Evolutionary conservation across 176 grass and related monocot species (phyloP), one percentile per base, ranked within the genome.

Genomic region (Cenchrus fungigraminus): DNA sequence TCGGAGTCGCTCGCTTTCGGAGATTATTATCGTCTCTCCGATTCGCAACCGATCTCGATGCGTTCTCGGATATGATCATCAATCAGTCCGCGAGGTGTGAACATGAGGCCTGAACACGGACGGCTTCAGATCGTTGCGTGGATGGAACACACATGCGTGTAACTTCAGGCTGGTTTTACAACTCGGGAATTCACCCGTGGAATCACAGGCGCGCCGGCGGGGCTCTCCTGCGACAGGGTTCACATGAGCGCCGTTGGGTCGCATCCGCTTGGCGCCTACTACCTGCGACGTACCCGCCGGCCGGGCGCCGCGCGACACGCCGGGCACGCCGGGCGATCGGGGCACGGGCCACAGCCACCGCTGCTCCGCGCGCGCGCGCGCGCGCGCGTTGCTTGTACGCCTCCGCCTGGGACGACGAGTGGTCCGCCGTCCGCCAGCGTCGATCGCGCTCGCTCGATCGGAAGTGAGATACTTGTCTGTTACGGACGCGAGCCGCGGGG

Each of bases 241-340:
- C 82, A 79, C 86, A 22, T 84, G 80, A 44, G 4, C 49, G 25
- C 49, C 71, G 49, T 17, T 28, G n/a, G 42, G 47, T 77, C 47
- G 19, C 60, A 9, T 54, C 84, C 8, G 55, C 9, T 42, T 17
- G 65, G 75, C 84, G 65, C 74, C 17, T 37, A 78, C 74, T 37
- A 78, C 74, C 20, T 32, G 25, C 20, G 17, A 15, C 29, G 16
- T 11, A 0, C 79, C 19, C 25, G 42, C 19, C 25, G 42, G 40
- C 52, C 76, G 43, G 34, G 55, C 40, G 67, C 75, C 37, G 54
- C 28, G 63, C 15, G 32, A 47, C 66, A 58, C 63, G 77, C 44
- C 43, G 9, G 3, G 16, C 9, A 0, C 4, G 29, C 20, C 60
- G 47, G 20, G 44, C 68, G 68, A 71, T n/a, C 68, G 43, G 70